Percentiles rank a stretch among this genome's conserved stretches.
These are phyloP conservation scores for Aspergillus leporis DNA, from an alignment of 495 filamentous ascomycete genomes.

Conservation along the genomic window DNA sequence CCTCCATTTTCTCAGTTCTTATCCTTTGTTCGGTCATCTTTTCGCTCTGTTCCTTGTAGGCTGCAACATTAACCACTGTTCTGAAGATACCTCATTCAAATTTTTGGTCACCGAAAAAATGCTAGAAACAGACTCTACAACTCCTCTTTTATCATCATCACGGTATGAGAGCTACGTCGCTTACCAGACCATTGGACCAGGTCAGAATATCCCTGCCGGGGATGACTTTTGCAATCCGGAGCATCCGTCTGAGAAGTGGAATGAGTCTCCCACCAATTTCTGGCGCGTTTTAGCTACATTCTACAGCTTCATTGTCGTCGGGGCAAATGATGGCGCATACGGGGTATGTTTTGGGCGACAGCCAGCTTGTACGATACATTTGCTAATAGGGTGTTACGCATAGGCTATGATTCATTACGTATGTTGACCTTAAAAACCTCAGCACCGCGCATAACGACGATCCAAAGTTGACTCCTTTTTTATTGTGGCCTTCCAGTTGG, in stretches of 20 bases:
- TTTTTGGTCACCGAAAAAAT: too few relatives aligned
- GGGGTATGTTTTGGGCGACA: slow-evolving; percentile 33
- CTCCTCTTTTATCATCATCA: too few relatives aligned
- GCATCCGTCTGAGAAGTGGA: slow-evolving; percentile 9
- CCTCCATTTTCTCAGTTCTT: slow-evolving; percentile 2
- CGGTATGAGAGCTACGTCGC: not conserved
- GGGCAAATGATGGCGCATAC: slow-evolving; percentile 73
- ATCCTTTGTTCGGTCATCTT: too few relatives aligned
- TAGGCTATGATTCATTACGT: slow-evolving; percentile 50
- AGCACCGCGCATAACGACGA: not conserved
- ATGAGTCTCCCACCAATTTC: slow-evolving; percentile 1
- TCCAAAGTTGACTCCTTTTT: not conserved
- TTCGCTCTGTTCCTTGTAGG: not conserved
- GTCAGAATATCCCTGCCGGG: not conserved
- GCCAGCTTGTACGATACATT: not conserved
- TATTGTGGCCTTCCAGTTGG: slow-evolving; percentile 36
- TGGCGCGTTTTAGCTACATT: slow-evolving; percentile 10
- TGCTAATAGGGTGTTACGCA: not conserved
- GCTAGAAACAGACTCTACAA: too few relatives aligned
- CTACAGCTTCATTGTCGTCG: slow-evolving; percentile 57
- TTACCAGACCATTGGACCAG: not conserved
- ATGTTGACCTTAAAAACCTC: not conserved
- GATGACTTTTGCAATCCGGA: not conserved
- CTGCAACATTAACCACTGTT: too few relatives aligned
- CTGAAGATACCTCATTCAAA: too few relatives aligned